Evolutionary conservation across 164 flowering plant species (phyloP), one percentile per base, ranked within the genome.

Genomic region (Protea cynaroides): DNA sequence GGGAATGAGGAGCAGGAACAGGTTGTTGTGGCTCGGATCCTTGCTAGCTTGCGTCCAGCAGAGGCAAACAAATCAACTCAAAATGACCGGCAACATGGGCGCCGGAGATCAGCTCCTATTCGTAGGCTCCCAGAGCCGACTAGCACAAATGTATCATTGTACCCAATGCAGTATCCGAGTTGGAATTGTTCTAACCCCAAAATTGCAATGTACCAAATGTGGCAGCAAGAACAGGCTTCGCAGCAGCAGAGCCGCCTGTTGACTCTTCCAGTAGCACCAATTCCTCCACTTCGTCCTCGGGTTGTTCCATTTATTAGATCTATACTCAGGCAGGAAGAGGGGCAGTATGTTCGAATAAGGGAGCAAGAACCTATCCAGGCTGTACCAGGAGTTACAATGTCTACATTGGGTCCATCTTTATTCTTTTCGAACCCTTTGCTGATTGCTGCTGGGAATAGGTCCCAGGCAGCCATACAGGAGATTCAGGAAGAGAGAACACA

Each of bases 1-100:
- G 60, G 76, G 56, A 72, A 63, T 58, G 82, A 82, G 56, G 86
- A 82, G 69, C 89, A 76, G 56, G 85, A 84, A 59, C 86, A 82
- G 67, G 83, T 78, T 23, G 64, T 71, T 46, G 74, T 83, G 63
- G 85, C 83, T 59, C 84, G 84, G 15, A 54, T 62, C 52, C 84
- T 81, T 54, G 65, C 79, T n/a, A 66, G 74, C 44, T 60, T 81
- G 47, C 69, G 63, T 21, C 78, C 75, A 23, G 56, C 78, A 21
- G 79, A 73, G 47, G 53, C 74, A 36, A 76, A 55, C 53, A 67
- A 68, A n/a, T 56, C 65, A 19, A 10, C 52, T 22, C 78, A 68
- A 70, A 71, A 61, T 56, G 67, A 71, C 22, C 64, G 65, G 56
- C 76, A 68, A 34, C 70, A 46, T 53, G 68, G 63, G 38, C 75